Conservation (phyloP, 305 asterid genomes). For the Fraxinus ornus region DNA sequence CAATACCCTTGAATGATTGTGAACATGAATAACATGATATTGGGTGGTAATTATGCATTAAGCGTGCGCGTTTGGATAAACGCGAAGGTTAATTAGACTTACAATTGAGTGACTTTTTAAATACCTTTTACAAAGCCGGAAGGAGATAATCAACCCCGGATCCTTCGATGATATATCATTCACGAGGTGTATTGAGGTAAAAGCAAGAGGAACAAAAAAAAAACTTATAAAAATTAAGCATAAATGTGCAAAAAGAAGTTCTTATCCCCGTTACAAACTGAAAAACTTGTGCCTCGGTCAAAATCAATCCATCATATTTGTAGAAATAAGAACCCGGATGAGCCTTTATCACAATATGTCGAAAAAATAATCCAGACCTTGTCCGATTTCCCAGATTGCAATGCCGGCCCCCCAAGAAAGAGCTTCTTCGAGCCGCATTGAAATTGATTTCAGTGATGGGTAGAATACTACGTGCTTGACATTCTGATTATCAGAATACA, state of each 20-base stretch:
- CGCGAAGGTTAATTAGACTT: too few relatives aligned
- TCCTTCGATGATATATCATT: background rate
- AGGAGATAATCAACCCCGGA: background rate
- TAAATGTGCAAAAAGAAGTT: background rate
- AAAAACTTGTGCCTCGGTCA: background rate
- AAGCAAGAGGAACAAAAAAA: background rate
- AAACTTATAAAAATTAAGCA: background rate
- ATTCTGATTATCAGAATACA: slow-evolving; percentile 60
- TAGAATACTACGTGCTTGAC: slow-evolving; percentile 76
- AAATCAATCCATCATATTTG: background rate
- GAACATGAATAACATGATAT: too few relatives aligned
- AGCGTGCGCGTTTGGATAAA: background rate
- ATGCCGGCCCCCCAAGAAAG: slow-evolving; percentile 72
- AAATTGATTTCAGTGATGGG: slow-evolving; percentile 67
- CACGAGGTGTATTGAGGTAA: background rate
- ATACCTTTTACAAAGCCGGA: background rate
- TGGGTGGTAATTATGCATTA: background rate
- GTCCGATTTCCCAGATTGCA: slow-evolving; percentile 97
- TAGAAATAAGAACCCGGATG: background rate
- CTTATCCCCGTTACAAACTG: background rate
- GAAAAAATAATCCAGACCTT: slow-evolving; percentile 81
- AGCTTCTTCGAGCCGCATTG: slow-evolving; percentile 74
- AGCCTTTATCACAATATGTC: slow-evolving; percentile 52
- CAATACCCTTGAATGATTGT: too few relatives aligned
- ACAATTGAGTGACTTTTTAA: background rate